A percentile compares a stretch with the other conserved stretches of the same genome.
phyloP scores from a whole-genome alignment of 208 protist species.

The Phytomonas serpens region DNA sequence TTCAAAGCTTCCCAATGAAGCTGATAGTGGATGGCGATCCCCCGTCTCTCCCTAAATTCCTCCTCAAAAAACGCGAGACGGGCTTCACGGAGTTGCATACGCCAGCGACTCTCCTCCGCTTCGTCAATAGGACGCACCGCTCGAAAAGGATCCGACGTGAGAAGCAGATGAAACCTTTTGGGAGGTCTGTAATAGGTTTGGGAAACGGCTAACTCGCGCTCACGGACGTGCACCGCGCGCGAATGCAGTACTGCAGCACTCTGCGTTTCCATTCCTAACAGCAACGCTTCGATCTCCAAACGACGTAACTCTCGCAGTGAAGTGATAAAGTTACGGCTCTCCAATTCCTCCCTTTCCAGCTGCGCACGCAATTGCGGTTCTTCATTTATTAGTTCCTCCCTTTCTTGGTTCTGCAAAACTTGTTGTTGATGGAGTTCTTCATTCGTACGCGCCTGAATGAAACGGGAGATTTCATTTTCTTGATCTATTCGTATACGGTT shows the following conservation, averaged over 20 bases:
- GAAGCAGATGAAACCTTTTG: background rate
- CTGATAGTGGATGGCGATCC: background rate
- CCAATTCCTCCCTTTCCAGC: background rate
- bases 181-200: background rate
- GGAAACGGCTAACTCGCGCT: background rate
- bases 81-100: background rate
- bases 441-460: background rate
- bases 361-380: background rate
- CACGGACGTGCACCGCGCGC: background rate
- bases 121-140: background rate
- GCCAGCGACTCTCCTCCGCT: background rate
- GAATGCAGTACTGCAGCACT: background rate
- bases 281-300: background rate
- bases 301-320: background rate
- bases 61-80: background rate
- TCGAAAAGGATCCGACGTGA: background rate
- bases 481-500: background rate
- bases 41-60: background rate
- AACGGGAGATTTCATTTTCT: background rate
- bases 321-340: background rate
- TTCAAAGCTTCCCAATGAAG: background rate
- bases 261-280: background rate
- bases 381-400: background rate
- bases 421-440: background rate
- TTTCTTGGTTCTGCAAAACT: background rate